Evolutionary conservation across 208 protist genomes (phyloP).

Genomic region (Acanthamoeba triangularis): DNA sequence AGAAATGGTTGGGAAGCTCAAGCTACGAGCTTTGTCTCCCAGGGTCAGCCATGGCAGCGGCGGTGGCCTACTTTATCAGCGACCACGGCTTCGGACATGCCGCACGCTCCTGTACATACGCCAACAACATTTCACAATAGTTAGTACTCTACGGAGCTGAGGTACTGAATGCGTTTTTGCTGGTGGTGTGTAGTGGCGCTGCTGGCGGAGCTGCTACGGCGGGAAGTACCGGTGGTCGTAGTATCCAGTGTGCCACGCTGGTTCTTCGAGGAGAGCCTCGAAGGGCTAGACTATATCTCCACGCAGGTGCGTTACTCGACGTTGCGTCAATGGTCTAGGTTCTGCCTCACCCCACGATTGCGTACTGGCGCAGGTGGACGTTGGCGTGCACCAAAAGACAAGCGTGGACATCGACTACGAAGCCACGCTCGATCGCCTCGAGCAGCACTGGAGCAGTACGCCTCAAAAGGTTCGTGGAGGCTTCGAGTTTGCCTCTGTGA

Average conservation of each 20-base stretch:
- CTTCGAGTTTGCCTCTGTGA: neutral
- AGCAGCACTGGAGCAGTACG: conserved; percentile 8
- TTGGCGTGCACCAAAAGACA: conserved; percentile 14
- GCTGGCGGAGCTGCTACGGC: conserved; percentile 3
- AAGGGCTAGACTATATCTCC: neutral
- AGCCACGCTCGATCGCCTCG: neutral
- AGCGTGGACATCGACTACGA: conserved; percentile 52
- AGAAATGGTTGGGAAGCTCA: no score
- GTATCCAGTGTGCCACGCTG: conserved; percentile 13
- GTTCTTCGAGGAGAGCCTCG: conserved; percentile 46
- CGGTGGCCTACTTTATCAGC: conserved; percentile 38
- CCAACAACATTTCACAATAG: no score
- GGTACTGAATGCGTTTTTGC: neutral
- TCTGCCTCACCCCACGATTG: neutral
- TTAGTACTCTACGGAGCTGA: neutral
- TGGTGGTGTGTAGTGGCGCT: neutral
- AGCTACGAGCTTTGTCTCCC: no score
- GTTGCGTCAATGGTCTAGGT: neutral
- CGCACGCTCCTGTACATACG: neutral
- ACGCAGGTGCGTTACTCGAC: neutral
- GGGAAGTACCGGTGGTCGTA: neutral
- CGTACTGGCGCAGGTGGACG: neutral
- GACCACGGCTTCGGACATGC: conserved; percentile 32
- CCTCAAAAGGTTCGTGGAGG: neutral
- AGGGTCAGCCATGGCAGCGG: neutral